Conservation (phyloP, 192 early-diverging fungal species). For the Umbelopsis sp. region DNA sequence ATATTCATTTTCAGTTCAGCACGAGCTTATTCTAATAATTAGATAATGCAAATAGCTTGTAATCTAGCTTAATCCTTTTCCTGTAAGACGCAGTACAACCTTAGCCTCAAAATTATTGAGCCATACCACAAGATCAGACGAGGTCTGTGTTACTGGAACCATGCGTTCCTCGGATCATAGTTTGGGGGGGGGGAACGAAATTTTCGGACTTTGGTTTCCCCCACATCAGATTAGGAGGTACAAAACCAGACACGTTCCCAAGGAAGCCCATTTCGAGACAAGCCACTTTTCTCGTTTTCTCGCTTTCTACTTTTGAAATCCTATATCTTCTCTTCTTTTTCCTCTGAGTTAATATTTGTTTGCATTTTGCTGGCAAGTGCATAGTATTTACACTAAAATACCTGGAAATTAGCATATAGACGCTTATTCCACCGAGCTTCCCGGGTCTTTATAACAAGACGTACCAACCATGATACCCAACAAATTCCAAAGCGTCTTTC, state of each 20-base stretch:
- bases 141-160: slow-evolving; percentile 5
- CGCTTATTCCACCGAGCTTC: too few relatives aligned
- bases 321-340: not conserved
- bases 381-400: not conserved
- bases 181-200: not conserved
- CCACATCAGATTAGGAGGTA: not conserved
- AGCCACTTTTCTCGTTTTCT: not conserved
- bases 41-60: too few relatives aligned
- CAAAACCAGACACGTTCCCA: not conserved
- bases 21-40: too few relatives aligned
- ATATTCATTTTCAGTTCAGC: too few relatives aligned
- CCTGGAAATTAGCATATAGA: too few relatives aligned
- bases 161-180: slow-evolving; percentile 8
- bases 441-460: not conserved
- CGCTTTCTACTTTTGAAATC: not conserved
- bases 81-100: too few relatives aligned
- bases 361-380: not conserved
- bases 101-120: too few relatives aligned
- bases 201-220: not conserved
- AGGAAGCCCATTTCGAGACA: not conserved
- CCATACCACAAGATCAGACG: not conserved
- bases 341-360: not conserved
- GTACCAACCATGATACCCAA: not conserved
- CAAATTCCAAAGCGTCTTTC: not conserved
- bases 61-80: too few relatives aligned